Base-by-base conservation (phyloP, 208 protist species). In the Leishmania martiniquensis region DNA sequence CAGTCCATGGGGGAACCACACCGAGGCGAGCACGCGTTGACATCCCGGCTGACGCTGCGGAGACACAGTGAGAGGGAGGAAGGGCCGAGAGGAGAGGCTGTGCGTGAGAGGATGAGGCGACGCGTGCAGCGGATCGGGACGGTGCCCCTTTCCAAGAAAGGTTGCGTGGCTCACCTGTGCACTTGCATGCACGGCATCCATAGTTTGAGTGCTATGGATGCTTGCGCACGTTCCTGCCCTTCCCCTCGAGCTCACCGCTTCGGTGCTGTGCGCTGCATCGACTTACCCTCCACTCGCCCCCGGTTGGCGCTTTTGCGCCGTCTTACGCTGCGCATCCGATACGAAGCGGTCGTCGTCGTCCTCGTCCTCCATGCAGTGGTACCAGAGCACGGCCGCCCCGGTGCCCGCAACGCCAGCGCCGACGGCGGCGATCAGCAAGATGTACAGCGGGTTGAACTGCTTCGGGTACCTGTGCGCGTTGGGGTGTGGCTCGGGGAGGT, bases 301-400 rank as follows among this genome's bases (percentile, higher is more conserved):
- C 3, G 9, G 5, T 9, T 10, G 15, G 1, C 34, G 67, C 62
- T 55, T 65, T 32, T 45, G 45, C 1, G 39, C n/a, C 25, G 75
- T 84, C 42, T 84, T 76, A 13, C 76, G 77, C 76, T 83, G 79
- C 20, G 82, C 76, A 51, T 73, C 59, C 17, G 76, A 45, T 13
- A 91, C 80, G 2, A 78, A 52, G 47, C 57, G 69, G 72, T 89
- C 84, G n/a, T 91, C 89, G 37, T 75, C 57, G 29, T 83, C 83
- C 44, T 76, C 57, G 7, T 54, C 6, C 62, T 67, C 63, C 62
- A 80, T 81, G 77, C 84, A 89, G 69, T 75, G 62, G 57, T 82
- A 84, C 87, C 89, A 91, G 45, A 86, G 42, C 67, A 87, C 75
- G 6, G 82, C 82, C 39, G 87, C 9, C 22, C 76, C 60, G 29